A percentile compares a stretch with the other conserved stretches of the same genome.
Evolutionary conservation across 306 rosid genomes (phyloP).

Genomic region (Trifolium pratense): DNA sequence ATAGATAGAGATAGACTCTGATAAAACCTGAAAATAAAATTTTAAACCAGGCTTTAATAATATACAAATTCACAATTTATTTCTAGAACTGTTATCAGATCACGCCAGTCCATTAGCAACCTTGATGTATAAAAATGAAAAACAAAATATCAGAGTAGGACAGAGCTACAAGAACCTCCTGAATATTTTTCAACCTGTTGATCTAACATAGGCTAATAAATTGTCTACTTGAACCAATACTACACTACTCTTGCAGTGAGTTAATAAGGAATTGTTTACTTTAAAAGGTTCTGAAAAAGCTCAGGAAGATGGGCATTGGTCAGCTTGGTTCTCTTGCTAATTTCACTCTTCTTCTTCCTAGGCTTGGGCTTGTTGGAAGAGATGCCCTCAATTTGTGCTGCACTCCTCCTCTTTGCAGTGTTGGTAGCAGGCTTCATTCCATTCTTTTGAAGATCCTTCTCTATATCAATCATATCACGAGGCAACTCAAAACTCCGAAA

Average conservation of each 20-base stretch:
- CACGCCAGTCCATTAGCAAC: conserved; percentile 18
- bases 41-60: not conserved
- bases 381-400: conserved; percentile 75
- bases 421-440: conserved; percentile 98
- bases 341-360: conserved; percentile 90
- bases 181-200: conserved; percentile 21
- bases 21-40: not conserved
- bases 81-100: conserved; percentile 1
- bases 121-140: conserved; percentile 4
- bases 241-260: not conserved
- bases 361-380: conserved; percentile 75
- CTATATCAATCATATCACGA: conserved; percentile 88
- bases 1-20: not conserved
- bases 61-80: conserved; percentile 2
- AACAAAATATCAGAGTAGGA: conserved; percentile 24
- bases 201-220: conserved; percentile 35
- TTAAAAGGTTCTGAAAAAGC: conserved; percentile 69
- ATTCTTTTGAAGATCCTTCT: conserved; percentile 89
- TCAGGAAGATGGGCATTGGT: conserved; percentile 96
- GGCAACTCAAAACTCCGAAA: conserved; percentile 82
- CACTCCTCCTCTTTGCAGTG: conserved; percentile 91
- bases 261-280: conserved; percentile 41
- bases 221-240: conserved; percentile 15
- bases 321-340: conserved; percentile 94
- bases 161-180: conserved; percentile 11